Evolutionary conservation across 2,329 filamentous ascomycete species (phyloP).

Genomic region (Ceratocystis eucalypticola): DNA sequence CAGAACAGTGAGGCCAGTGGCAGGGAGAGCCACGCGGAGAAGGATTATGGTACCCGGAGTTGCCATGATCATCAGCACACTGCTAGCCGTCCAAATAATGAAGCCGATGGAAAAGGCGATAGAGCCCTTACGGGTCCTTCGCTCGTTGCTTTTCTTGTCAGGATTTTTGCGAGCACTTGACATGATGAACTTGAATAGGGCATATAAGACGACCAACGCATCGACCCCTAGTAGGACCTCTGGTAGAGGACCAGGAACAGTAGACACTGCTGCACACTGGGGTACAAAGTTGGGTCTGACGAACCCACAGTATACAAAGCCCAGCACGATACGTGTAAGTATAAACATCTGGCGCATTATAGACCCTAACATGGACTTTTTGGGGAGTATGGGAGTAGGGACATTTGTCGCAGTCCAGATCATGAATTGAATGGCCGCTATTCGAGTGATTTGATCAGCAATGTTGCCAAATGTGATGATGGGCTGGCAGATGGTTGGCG

Average conservation of each 20-base stretch:
- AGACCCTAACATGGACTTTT: slow-evolving; percentile 23
- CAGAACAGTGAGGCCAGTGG: slow-evolving; percentile 36
- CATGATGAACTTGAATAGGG: slow-evolving; percentile 28
- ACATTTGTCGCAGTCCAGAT: slow-evolving; percentile 35
- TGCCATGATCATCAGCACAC: slow-evolving; percentile 39
- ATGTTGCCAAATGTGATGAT: slow-evolving; percentile 38
- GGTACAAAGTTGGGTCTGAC: slow-evolving; percentile 38
- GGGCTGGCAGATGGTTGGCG: slow-evolving; percentile 36
- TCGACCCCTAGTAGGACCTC: slow-evolving; percentile 34
- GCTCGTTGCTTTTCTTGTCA: slow-evolving; percentile 26
- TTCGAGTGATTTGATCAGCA: slow-evolving; percentile 44
- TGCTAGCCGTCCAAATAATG: slow-evolving; percentile 42
- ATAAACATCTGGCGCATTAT: slow-evolving; percentile 36
- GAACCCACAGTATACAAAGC: slow-evolving; percentile 41
- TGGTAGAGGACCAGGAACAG: slow-evolving; percentile 33
- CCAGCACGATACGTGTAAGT: slow-evolving; percentile 37
- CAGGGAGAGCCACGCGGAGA: slow-evolving; percentile 37
- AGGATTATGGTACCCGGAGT: slow-evolving; percentile 31
- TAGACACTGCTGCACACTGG: slow-evolving; percentile 38
- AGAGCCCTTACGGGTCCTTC: slow-evolving; percentile 30
- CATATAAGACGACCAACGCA: slow-evolving; percentile 32
- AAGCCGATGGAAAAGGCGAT: slow-evolving; percentile 33
- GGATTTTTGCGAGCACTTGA: slow-evolving; percentile 22
- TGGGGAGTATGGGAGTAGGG: slow-evolving; percentile 12
- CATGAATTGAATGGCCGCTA: slow-evolving; percentile 41